phyloP scores from a whole-genome alignment of 2,329 filamentous ascomycete species.

The Microdochium nivale region DNA sequence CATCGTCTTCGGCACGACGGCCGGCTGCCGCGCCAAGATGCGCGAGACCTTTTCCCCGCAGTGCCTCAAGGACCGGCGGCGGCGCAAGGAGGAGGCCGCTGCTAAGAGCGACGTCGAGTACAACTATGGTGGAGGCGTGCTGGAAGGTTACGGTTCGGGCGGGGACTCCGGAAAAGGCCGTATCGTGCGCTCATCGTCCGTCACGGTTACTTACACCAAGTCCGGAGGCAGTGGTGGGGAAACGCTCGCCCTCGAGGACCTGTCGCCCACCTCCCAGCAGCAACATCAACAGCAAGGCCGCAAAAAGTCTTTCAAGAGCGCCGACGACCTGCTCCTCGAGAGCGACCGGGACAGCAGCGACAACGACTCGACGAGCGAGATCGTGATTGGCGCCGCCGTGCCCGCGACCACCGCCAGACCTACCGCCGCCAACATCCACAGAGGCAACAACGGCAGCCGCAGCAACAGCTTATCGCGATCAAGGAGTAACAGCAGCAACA shows the following conservation, averaged over 20 bases:
- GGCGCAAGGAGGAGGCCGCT: background rate
- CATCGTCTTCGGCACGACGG: conserved; percentile 9
- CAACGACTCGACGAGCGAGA: background rate
- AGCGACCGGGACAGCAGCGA: background rate
- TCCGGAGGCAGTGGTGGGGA: background rate
- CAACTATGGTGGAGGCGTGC: background rate
- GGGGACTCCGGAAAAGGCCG: background rate
- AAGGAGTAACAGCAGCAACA: background rate
- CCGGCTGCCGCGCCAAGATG: conserved; percentile 7
- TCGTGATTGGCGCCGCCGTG: background rate
- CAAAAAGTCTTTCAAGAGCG: background rate
- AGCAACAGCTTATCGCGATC: background rate
- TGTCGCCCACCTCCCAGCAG: background rate
- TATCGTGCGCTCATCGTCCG: background rate
- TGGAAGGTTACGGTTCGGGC: background rate
- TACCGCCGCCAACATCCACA: background rate
- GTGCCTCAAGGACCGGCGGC: background rate
- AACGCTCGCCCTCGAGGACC: background rate
- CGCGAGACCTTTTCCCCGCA: conserved; percentile 1
- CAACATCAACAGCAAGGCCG: background rate
- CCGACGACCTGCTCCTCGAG: background rate
- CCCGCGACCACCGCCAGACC: background rate
- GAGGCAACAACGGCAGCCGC: background rate
- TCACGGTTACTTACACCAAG: background rate
- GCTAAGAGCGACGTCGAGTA: background rate